phyloP scores from a whole-genome alignment of 495 filamentous ascomycete species.

The Lophiotrema nucula region DNA sequence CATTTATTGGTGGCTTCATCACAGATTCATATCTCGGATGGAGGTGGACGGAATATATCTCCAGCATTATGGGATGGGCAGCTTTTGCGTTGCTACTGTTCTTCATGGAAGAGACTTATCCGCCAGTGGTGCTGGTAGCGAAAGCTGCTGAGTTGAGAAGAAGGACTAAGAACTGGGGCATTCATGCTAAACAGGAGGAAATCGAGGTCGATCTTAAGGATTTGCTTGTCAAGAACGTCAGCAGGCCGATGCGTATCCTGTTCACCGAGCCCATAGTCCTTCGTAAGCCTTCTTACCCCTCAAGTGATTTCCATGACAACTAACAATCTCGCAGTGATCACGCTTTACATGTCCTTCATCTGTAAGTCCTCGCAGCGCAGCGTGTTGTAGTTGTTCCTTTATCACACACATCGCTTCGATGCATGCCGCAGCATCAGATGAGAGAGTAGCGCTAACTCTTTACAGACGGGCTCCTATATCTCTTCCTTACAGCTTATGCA shows the following conservation, averaged over 20 bases:
- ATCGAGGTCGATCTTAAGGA: constrained; percentile 44
- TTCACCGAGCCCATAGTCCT: constrained; percentile 50
- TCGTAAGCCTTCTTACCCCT: background rate
- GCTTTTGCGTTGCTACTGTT: constrained; percentile 13
- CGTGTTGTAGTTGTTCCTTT: no score
- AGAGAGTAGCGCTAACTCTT: background rate
- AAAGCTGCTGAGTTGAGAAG: constrained; percentile 47
- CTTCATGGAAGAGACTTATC: constrained; percentile 33
- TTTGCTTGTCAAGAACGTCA: constrained; percentile 47
- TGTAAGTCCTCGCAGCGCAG: background rate
- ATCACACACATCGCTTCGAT: no score
- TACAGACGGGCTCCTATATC: constrained; percentile 48
- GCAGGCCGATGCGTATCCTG: constrained; percentile 47
- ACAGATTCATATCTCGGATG: constrained; percentile 12
- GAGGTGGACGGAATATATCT: constrained; percentile 34
- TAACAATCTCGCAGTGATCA: background rate
- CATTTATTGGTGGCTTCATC: constrained; percentile 30
- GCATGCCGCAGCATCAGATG: background rate
- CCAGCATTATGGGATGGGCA: constrained; percentile 22
- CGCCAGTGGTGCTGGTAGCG: constrained; percentile 24
- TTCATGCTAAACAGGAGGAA: constrained; percentile 52
- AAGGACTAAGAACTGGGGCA: constrained; percentile 47
- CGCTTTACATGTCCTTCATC: background rate
- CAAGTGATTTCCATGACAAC: no score
- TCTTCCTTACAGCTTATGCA: constrained; percentile 49